Conservation (phyloP, 2,329 filamentous ascomycete species). For the Colletotrichum filicis region DNA sequence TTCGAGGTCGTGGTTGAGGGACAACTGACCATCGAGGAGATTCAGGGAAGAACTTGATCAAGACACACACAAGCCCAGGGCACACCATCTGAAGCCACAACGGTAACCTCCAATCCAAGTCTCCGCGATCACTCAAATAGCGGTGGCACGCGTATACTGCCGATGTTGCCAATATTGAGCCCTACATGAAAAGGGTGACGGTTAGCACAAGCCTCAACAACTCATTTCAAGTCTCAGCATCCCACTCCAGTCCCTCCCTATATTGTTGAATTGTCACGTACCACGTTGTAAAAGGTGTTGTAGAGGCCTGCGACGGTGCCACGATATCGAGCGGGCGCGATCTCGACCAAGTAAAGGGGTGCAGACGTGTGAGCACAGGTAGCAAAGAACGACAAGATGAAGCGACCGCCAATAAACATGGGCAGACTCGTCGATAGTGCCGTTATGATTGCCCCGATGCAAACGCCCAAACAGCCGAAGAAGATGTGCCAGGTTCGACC, state of each 20-base stretch:
- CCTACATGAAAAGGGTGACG: neutral
- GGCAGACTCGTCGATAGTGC: conserved; percentile 54
- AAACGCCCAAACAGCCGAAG: conserved; percentile 58
- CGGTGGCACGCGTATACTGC: conserved; percentile 45
- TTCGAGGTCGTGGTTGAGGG: neutral
- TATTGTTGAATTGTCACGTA: conserved; percentile 2
- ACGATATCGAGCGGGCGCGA: conserved; percentile 68
- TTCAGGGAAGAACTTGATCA: conserved; percentile 48
- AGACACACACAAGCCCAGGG: conserved; percentile 41
- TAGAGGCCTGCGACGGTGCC: conserved; percentile 67
- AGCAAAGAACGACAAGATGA: conserved; percentile 63
- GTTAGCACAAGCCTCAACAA: neutral
- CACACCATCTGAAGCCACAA: conserved; percentile 48
- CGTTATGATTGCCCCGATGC: conserved; percentile 61
- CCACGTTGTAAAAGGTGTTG: conserved; percentile 56
- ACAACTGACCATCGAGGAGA: conserved; percentile 44
- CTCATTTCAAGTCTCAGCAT: neutral
- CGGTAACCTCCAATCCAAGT: conserved; percentile 47
- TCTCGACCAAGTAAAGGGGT: conserved; percentile 69
- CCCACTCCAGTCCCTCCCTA: too few relatives aligned
- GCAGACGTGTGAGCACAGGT: conserved; percentile 66
- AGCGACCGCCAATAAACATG: conserved; percentile 59
- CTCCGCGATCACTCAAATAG: conserved; percentile 39
- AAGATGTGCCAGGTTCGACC: conserved; percentile 55
- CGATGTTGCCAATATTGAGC: conserved; percentile 45